These are phyloP conservation scores for Claviceps digitariae DNA, from an alignment of 2,329 filamentous ascomycete species.

Conservation along the genomic window DNA sequence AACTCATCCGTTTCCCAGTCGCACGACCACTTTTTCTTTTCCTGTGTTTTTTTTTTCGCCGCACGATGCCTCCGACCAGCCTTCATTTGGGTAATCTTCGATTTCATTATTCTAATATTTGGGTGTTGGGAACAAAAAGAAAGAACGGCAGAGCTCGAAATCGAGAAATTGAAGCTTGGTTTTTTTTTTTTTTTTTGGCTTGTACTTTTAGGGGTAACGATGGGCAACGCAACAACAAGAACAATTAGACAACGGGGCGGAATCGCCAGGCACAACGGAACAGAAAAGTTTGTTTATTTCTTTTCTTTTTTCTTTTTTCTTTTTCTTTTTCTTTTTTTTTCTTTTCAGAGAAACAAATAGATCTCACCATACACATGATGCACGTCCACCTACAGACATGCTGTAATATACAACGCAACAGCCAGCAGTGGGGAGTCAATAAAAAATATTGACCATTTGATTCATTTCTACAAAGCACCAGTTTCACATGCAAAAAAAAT, in stretches of 20 bases:
- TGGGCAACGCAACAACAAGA: background rate
- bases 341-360: background rate
- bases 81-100: background rate
- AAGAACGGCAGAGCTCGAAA: background rate
- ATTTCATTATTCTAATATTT: background rate
- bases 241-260: background rate
- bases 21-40: background rate
- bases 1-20: background rate
- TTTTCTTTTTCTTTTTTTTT: background rate
- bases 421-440: background rate
- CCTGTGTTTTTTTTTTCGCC: too few species aligned
- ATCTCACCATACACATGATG: background rate
- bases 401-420: background rate
- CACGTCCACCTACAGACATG: background rate
- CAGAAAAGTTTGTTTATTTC: background rate
- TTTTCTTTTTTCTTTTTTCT: too few species aligned
- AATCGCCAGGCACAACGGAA: background rate
- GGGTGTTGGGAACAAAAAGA: background rate
- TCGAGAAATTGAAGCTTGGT: background rate
- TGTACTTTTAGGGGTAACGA: background rate
- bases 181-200: background rate
- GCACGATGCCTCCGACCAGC: conserved; percentile 7
- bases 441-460: too few species aligned
- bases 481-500: too few species aligned
- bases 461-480: background rate